Evolutionary conservation across 2,329 filamentous ascomycete species (phyloP), one percentile per base, ranked within the genome.

Genomic region (Dactylonectria macrodidyma): DNA sequence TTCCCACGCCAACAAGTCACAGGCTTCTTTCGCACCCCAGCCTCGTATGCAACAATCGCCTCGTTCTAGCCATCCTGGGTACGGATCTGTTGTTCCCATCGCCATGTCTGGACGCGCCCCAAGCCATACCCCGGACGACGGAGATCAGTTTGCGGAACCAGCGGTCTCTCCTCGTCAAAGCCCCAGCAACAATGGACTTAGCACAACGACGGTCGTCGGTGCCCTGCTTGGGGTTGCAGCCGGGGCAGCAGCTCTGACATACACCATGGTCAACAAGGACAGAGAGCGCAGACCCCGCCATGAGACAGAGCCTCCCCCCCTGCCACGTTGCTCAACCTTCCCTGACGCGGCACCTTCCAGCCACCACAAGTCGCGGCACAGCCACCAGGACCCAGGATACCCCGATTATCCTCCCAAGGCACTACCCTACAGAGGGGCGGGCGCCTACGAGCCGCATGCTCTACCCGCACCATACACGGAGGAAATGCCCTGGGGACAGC

Each of bases 201-300:
- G 84, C 57, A 85, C 89, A 47, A 91, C 91, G 72, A 88, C 89
- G 22, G 86, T 95, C 48, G 86, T 96, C 52, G 93, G 94, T 8
- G 92, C 93, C 8, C 84, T 97, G 11, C 86, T 97, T 56, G 94
- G 93, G 50, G 93, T 92, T 36, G 93, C 93, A 16, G 83, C 82
- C 14, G 93, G 93, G 16, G 91, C 83, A 8, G 84, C 84, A 26
- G 84, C 84, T n/a, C 68, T 88, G 24, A 85, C 93, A 10, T 97
- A 96, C 80, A 90, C 90, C 24, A 91, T 94, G 83, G 86, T 90
- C 70, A 76, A 69, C 19, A 74, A 70, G 34, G 73, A 77, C n/a
- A 90, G 88, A 71, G 86, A 79, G 51, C 82, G 78, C 34, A 77
- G 80, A 64, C 79, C 80, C 7, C 81, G 77, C 26, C 83, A 85